Conservation (phyloP, 805 yeast genomes). For the Spathaspora arborariae region DNA sequence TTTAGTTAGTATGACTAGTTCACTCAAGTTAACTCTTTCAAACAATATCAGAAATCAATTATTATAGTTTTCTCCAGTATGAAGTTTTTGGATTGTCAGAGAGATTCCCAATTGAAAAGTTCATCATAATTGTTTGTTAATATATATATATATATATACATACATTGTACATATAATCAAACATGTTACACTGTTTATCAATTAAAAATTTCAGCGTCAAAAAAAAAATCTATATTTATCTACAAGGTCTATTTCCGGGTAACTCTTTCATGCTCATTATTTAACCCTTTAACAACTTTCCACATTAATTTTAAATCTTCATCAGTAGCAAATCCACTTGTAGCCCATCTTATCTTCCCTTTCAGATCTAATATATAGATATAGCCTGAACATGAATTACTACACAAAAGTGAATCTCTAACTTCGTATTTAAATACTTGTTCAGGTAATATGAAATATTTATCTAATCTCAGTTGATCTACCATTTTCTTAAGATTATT, state of each 20-base stretch:
- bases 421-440: constrained; percentile 52
- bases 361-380: constrained; percentile 71
- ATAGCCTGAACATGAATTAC: constrained; percentile 80
- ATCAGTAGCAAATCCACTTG: constrained; percentile 75
- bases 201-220: too few relatives aligned
- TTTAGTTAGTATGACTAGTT: background rate
- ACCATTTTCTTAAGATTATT: constrained; percentile 40
- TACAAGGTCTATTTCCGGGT: background rate
- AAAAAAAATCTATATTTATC: background rate
- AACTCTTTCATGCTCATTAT: constrained; percentile 35
- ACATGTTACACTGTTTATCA: too few relatives aligned
- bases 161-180: background rate
- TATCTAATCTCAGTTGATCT: constrained; percentile 48
- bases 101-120: constrained; percentile 34
- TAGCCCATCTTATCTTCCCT: constrained; percentile 85
- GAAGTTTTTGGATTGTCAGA: constrained; percentile 26
- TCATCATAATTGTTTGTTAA: constrained; percentile 17
- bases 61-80: constrained; percentile 21
- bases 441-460: constrained; percentile 63
- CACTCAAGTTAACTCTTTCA: background rate
- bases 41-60: constrained; percentile 6
- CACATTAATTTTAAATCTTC: constrained; percentile 62
- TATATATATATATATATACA: background rate
- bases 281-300: constrained; percentile 61
- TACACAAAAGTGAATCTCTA: constrained; percentile 58